Evolutionary conservation across 805 yeast species (phyloP).

Genomic region (Candida sithepensis): DNA sequence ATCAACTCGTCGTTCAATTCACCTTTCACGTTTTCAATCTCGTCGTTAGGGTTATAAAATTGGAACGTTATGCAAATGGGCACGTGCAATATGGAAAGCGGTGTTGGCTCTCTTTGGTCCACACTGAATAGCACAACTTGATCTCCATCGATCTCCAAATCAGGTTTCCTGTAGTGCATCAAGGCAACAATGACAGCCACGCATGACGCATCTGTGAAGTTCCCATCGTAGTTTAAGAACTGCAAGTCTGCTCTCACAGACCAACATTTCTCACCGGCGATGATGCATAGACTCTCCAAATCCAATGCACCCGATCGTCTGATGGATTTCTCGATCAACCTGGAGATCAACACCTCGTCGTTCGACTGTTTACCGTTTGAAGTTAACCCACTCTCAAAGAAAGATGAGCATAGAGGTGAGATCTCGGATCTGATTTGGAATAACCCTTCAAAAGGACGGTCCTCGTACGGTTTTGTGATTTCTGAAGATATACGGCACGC

Average conservation of each 20-base stretch:
- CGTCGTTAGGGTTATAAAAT: conserved; percentile 67
- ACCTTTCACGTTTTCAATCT: conserved; percentile 70
- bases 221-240: conserved; percentile 88
- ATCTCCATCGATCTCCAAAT: conserved; percentile 67
- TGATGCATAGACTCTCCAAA: conserved; percentile 83
- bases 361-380: conserved; percentile 47
- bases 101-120: conserved; percentile 82
- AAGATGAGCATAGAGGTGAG: conserved; percentile 84
- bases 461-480: conserved; percentile 77
- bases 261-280: conserved; percentile 93
- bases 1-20: conserved; percentile 56
- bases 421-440: conserved; percentile 83
- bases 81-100: conserved; percentile 78
- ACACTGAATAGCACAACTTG: conserved; percentile 63
- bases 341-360: conserved; percentile 73
- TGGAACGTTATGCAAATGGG: conserved; percentile 89
- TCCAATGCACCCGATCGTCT: conserved; percentile 89
- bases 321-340: conserved; percentile 88
- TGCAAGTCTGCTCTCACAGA: conserved; percentile 85
- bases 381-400: conserved; percentile 64
- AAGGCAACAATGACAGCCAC: conserved; percentile 86
- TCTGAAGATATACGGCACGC: conserved; percentile 72
- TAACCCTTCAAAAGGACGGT: conserved; percentile 90
- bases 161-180: conserved; percentile 80
- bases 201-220: conserved; percentile 85